These are phyloP conservation scores for Aristolochia californica DNA, from an alignment of 164 flowering plant species.

Conservation along the genomic window DNA sequence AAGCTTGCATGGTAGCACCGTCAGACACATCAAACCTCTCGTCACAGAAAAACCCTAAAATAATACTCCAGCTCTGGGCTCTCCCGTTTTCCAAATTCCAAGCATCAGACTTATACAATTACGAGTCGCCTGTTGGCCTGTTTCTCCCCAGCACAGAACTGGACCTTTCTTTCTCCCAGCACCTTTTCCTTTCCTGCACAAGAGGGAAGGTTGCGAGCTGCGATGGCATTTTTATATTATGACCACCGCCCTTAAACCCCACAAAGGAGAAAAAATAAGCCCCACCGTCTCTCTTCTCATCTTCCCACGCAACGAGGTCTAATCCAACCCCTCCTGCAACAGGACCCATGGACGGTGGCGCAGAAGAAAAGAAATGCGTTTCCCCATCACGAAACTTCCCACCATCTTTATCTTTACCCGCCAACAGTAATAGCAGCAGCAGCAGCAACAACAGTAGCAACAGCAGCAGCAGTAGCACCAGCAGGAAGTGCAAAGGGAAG, in stretches of 20 bases:
- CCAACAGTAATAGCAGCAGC: constrained; percentile 7
- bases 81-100: background rate
- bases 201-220: no score
- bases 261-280: background rate
- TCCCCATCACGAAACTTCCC: background rate
- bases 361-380: constrained; percentile 1
- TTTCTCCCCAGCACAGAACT: background rate
- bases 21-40: no score
- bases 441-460: constrained; percentile 4
- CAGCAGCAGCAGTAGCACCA: constrained; percentile 6
- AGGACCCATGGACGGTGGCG: constrained; percentile 8
- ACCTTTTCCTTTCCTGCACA: background rate
- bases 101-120: background rate
- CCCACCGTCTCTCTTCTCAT: background rate
- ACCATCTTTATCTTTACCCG: constrained; percentile 3
- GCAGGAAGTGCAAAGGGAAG: constrained; percentile 48
- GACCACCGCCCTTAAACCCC: constrained; percentile 22
- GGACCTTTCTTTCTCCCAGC: background rate
- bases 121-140: background rate
- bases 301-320: constrained; percentile 7
- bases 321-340: no score
- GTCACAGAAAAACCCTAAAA: no score
- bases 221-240: constrained; percentile 6
- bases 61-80: no score
- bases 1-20: no score